A percentile compares a stretch with the other conserved stretches of the same genome.
Evolutionary conservation across 371 early-diverging fungal species (phyloP).

Genomic region (Mortierella sp.): DNA sequence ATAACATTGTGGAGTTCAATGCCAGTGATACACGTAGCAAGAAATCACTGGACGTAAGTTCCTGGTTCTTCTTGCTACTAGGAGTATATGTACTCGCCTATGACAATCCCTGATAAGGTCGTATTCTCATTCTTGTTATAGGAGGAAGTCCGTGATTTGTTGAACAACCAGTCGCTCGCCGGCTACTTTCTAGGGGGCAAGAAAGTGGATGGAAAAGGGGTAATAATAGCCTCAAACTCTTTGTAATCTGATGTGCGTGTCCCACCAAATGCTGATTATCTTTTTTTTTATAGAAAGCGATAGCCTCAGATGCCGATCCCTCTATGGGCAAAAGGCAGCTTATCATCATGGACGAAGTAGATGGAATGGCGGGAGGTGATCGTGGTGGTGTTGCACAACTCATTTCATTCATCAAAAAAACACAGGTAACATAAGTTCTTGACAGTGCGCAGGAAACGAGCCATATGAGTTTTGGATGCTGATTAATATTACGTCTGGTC

Average conservation of each 20-base stretch:
- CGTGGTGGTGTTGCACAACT: conserved; percentile 97
- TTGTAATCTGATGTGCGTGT: too few relatives aligned
- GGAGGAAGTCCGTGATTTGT: conserved; percentile 60
- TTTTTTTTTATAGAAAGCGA: conserved; percentile 22
- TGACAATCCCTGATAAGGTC: neutral
- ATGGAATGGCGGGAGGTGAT: conserved; percentile 99
- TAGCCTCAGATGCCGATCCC: conserved; percentile 18
- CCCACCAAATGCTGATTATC: too few relatives aligned
- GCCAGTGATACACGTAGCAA: conserved; percentile 99
- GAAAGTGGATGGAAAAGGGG: conserved; percentile 31
- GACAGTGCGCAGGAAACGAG: too few relatives aligned
- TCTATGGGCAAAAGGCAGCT: conserved; percentile 66
- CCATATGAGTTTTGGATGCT: too few relatives aligned
- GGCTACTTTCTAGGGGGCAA: conserved; percentile 57
- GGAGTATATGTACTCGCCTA: neutral
- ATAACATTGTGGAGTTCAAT: conserved; percentile 97
- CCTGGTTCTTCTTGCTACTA: neutral
- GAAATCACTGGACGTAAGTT: conserved; percentile 77
- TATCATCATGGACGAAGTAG: conserved; percentile 99
- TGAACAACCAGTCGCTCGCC: conserved; percentile 60
- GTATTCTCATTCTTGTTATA: conserved; percentile 7
- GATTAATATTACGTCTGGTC: neutral
- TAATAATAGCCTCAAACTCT: conserved; percentile 18
- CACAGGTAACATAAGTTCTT: too few relatives aligned
- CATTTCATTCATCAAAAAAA: conserved; percentile 90